Percentiles rank a stretch among this genome's conserved stretches.
phyloP scores from a whole-genome alignment of 1,284 basidiomycete species.

The Rhodotorula sp. region DNA sequence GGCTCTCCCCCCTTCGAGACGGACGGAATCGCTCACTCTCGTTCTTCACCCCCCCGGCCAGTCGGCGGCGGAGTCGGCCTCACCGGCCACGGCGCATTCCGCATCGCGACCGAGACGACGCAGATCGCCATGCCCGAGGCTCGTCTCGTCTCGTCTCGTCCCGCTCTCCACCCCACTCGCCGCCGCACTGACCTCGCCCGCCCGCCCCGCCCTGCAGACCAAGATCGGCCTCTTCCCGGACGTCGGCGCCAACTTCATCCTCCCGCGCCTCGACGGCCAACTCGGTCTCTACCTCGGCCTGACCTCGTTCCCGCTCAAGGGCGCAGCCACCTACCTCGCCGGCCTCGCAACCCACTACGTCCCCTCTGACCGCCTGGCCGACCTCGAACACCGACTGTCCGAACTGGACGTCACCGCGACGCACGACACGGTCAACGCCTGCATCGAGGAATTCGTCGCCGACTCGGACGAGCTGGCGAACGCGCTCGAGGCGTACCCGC shows the following conservation, averaged over 20 bases:
- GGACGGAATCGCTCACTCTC: background rate
- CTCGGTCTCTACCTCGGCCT: conserved; percentile 91
- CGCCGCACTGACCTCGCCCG: background rate
- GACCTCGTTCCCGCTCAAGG: conserved; percentile 70
- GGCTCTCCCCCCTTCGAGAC: conserved; percentile 59
- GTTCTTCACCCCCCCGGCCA: conserved; percentile 53
- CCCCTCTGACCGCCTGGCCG: conserved; percentile 68
- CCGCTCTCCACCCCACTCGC: background rate
- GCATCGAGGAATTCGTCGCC: conserved; percentile 54
- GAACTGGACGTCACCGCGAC: conserved; percentile 52
- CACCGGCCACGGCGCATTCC: conserved; percentile 79
- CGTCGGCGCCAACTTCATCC: conserved; percentile 87
- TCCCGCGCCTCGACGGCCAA: conserved; percentile 85
- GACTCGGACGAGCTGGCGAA: conserved; percentile 67
- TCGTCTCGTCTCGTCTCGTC: background rate
- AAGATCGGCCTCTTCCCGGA: conserved; percentile 64
- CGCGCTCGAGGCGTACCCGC: conserved; percentile 50
- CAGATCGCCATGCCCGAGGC: conserved; percentile 91
- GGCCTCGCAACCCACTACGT: conserved; percentile 90
- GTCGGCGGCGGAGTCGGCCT: conserved; percentile 95
- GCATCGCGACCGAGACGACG: conserved; percentile 92
- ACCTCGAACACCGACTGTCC: conserved; percentile 54
- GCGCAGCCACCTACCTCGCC: conserved; percentile 74
- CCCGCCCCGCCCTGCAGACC: no score
- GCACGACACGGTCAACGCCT: conserved; percentile 56